Evolutionary conservation across 345 rosid species (phyloP).

Genomic region (Pistacia integerrima): DNA sequence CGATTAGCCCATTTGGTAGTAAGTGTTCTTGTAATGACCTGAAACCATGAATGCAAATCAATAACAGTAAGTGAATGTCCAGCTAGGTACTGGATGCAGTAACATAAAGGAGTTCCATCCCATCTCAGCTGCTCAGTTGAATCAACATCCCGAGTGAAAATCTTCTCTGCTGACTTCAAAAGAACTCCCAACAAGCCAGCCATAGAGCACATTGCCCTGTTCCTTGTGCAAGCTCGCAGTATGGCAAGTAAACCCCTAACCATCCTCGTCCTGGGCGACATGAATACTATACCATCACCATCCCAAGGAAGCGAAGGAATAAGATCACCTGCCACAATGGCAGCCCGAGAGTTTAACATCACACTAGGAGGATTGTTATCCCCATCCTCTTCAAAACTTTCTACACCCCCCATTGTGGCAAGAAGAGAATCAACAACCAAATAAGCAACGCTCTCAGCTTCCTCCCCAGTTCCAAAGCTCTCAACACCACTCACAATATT

Average conservation of each 20-base stretch:
- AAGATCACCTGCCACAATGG: constrained; percentile 93
- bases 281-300: constrained; percentile 64
- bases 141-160: constrained; percentile 64
- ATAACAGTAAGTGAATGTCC: constrained; percentile 87
- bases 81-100: constrained; percentile 83
- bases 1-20: constrained; percentile 68
- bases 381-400: constrained; percentile 96
- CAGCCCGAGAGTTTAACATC: constrained; percentile 97
- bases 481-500: constrained; percentile 81
- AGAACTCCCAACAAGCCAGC: constrained; percentile 92
- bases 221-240: constrained; percentile 95
- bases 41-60: constrained; percentile 83
- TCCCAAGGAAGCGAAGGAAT: constrained; percentile 84
- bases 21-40: constrained; percentile 64
- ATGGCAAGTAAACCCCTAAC: constrained; percentile 91
- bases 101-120: constrained; percentile 75
- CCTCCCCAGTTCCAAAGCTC: constrained; percentile 76
- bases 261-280: constrained; percentile 98
- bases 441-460: constrained; percentile 75
- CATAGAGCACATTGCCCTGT: constrained; percentile 94
- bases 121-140: constrained; percentile 51
- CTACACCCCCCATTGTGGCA: constrained; percentile 99
- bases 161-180: constrained; percentile 79
- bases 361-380: constrained; percentile 97
- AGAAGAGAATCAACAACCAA: constrained; percentile 93